Base-by-base conservation (phyloP, 495 filamentous ascomycete genomes). In the Penicillium arizonense region DNA sequence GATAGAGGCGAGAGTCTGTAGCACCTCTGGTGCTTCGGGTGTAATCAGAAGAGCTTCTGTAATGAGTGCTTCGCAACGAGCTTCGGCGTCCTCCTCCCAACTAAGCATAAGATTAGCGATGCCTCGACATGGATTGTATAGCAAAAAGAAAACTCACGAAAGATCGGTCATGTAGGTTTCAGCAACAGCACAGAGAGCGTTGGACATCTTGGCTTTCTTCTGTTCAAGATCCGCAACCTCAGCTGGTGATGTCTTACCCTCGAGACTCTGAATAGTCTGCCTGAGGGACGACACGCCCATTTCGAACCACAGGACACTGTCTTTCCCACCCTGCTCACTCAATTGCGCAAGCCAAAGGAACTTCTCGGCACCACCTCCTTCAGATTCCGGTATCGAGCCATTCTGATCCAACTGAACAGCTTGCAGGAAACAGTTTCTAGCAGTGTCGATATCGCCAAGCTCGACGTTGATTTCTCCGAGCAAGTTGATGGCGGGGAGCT, bases 161-260 rank as follows among this genome's bases (percentile, higher is more conserved):
- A 99, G 79, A 75, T 99, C 95, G 26, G 91, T 97, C 95, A 99
- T 99, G 67, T 96, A 97, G 30, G 97, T 87, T 69, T 99, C 95
- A 0, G 88, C 83, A 48, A 96, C 85, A 2, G 87, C 88, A 69
- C 95, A 97, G 24, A 99, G 78, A 4, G 91, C 90, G 55, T 86
- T 88, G 1, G 89, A 88, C 34, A 97, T 72, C 65, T 93, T 91
- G 43, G 69, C 75, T 62, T 84, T 84, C 73, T 91, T 89, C 62
- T 94, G 87, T 16, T 77, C 78, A 21, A 85, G 52, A 14, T 70
- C 46, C 8, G 70, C 57, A 21, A 64, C 52, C 48, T 82, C 69
- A 18, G 77, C 76, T 40, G 73, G 58, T 5, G 57, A 62, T 40
- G 34, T 72, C 57, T 55, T 72, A 10, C 50, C 60, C 45, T 73